Conservation (phyloP, 169 alveolate species). For the Amoebophrya sp. region DNA sequence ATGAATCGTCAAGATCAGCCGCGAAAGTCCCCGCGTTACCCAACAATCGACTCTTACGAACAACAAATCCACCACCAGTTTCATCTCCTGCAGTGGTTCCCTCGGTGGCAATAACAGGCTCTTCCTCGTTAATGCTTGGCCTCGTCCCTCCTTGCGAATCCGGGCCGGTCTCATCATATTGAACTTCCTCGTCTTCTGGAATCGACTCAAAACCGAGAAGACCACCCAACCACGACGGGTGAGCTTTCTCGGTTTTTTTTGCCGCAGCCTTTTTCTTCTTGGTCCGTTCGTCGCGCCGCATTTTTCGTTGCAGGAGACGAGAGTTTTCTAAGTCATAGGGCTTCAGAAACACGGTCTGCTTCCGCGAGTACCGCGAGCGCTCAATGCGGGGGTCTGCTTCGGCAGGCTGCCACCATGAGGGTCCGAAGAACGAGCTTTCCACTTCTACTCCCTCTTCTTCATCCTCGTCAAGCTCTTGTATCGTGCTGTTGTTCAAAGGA, state of each 20-base stretch:
- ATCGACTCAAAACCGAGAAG: background rate
- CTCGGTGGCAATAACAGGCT: too few relatives aligned
- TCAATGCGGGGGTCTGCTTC: background rate
- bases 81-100: too few relatives aligned
- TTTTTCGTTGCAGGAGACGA: background rate
- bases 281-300: background rate
- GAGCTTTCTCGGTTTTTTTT: background rate
- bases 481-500: background rate
- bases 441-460: background rate
- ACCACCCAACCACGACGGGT: background rate
- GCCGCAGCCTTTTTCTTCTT: background rate
- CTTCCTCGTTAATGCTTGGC: too few relatives aligned
- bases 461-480: background rate
- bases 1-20: too few relatives aligned
- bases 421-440: background rate
- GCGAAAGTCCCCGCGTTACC: too few relatives aligned
- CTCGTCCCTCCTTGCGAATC: too few relatives aligned
- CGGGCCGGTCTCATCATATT: background rate
- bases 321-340: background rate
- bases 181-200: background rate
- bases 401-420: background rate
- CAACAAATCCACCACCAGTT: too few relatives aligned
- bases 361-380: background rate
- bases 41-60: too few relatives aligned
- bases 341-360: constrained; percentile 7